A percentile compares a stretch with the other conserved stretches of the same genome.
phyloP scores from a whole-genome alignment of 306 rosid species.

The Malus sylvestris region DNA sequence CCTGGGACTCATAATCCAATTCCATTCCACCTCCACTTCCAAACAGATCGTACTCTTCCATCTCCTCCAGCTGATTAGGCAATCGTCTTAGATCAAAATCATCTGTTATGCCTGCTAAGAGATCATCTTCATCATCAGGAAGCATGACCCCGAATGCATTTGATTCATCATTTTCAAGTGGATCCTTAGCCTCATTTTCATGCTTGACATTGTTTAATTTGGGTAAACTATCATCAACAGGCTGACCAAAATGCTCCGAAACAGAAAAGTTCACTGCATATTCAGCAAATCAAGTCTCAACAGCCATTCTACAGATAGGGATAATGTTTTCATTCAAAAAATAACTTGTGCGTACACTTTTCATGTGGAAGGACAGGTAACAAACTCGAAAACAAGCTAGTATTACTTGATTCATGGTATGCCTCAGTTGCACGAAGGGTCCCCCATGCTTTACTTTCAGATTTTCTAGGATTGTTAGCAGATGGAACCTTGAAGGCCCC shows the following conservation, averaged over 20 bases:
- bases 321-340: neutral
- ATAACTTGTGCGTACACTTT: slow-evolving; percentile 47
- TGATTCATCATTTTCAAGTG: slow-evolving; percentile 44
- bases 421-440: slow-evolving; percentile 28
- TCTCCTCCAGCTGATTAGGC: slow-evolving; percentile 83
- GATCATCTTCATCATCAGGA: slow-evolving; percentile 85
- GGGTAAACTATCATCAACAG: slow-evolving; percentile 45
- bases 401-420: slow-evolving; percentile 55
- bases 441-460: slow-evolving; percentile 58
- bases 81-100: slow-evolving; percentile 81
- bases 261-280: slow-evolving; percentile 60
- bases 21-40: slow-evolving; percentile 88
- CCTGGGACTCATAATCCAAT: slow-evolving; percentile 75
- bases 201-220: slow-evolving; percentile 29
- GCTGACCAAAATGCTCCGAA: slow-evolving; percentile 36
- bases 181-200: slow-evolving; percentile 41
- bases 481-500: slow-evolving; percentile 41
- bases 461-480: slow-evolving; percentile 26
- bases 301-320: slow-evolving; percentile 9
- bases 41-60: slow-evolving; percentile 82
- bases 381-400: slow-evolving; percentile 75
- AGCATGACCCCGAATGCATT: slow-evolving; percentile 52
- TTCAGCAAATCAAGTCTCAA: slow-evolving; percentile 11
- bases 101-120: slow-evolving; percentile 74
- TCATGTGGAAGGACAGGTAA: slow-evolving; percentile 76